These are phyloP conservation scores for Diutina mesorugosa DNA, from an alignment of 1,139 yeast genomes.

Conservation along the genomic window DNA sequence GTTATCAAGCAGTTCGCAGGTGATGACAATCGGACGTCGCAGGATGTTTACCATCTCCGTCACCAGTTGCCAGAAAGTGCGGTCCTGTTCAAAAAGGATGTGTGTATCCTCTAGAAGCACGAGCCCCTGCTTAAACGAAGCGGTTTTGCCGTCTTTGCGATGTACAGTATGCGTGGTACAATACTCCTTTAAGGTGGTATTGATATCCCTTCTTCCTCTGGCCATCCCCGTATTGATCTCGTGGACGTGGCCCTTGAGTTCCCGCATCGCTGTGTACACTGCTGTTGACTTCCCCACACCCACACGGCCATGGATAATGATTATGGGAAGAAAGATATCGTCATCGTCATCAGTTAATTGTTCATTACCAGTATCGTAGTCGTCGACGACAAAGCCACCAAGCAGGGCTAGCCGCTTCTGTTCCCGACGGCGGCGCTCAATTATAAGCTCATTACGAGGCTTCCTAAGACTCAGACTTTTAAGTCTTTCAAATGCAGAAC, in stretches of 20 bases:
- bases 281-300: slow-evolving; percentile 78
- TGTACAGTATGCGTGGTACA: slow-evolving; percentile 71
- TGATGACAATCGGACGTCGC: slow-evolving; percentile 68
- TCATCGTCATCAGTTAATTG: slow-evolving; percentile 14
- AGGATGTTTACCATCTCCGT: slow-evolving; percentile 52
- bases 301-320: slow-evolving; percentile 57
- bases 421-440: slow-evolving; percentile 8
- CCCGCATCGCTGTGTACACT: slow-evolving; percentile 55
- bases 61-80: slow-evolving; percentile 68
- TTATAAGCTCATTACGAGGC: not conserved
- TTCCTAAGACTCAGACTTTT: slow-evolving; percentile 10
- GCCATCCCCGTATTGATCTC: slow-evolving; percentile 69
- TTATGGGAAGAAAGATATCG: slow-evolving; percentile 40
- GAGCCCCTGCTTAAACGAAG: slow-evolving; percentile 42
- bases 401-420: slow-evolving; percentile 8
- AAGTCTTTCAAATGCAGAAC: slow-evolving; percentile 13
- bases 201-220: slow-evolving; percentile 62
- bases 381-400: slow-evolving; percentile 21
- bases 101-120: slow-evolving; percentile 83
- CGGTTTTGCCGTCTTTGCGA: slow-evolving; percentile 13
- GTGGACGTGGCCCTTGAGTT: slow-evolving; percentile 59
- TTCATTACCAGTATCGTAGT: slow-evolving; percentile 9
- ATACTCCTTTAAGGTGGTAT: slow-evolving; percentile 56
- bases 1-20: slow-evolving; percentile 45
- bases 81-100: slow-evolving; percentile 65